Evolutionary conservation across 495 filamentous ascomycete genomes (phyloP).

Genomic region (Daldinia caldariorum): DNA sequence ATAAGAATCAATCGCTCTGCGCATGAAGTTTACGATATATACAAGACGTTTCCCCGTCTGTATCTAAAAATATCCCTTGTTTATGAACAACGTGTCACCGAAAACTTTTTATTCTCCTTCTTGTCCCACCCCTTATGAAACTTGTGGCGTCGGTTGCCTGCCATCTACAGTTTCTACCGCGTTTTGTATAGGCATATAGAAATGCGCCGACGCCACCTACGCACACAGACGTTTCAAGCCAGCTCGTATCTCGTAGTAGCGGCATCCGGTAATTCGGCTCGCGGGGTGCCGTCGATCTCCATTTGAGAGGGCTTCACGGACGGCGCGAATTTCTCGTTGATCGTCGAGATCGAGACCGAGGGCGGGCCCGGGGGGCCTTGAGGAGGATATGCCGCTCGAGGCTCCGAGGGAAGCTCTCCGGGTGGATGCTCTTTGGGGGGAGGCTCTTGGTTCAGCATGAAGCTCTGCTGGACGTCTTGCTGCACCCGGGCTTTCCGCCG

Average conservation of each 20-base stretch:
- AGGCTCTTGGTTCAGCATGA: slow-evolving; percentile 4
- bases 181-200: not conserved
- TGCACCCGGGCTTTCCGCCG: slow-evolving; percentile 1
- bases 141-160: not conserved
- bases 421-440: not conserved
- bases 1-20: not conserved
- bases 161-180: not conserved
- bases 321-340: slow-evolving; percentile 13
- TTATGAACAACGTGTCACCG: not conserved
- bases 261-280: slow-evolving; percentile 6
- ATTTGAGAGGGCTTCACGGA: not conserved
- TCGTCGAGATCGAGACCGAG: not conserved
- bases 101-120: not conserved
- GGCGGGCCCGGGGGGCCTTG: no score
- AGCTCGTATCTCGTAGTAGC: slow-evolving; percentile 13
- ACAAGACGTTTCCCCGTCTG: not conserved
- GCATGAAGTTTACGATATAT: not conserved
- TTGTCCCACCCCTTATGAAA: not conserved
- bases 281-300: slow-evolving; percentile 18
- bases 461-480: not conserved
- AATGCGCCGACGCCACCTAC: not conserved
- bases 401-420: no score
- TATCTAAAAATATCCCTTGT: not conserved
- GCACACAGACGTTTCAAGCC: not conserved
- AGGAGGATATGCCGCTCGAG: no score